Conservation (phyloP, 2,329 filamentous ascomycete species). For the Calonectria pseudoreteaudii region DNA sequence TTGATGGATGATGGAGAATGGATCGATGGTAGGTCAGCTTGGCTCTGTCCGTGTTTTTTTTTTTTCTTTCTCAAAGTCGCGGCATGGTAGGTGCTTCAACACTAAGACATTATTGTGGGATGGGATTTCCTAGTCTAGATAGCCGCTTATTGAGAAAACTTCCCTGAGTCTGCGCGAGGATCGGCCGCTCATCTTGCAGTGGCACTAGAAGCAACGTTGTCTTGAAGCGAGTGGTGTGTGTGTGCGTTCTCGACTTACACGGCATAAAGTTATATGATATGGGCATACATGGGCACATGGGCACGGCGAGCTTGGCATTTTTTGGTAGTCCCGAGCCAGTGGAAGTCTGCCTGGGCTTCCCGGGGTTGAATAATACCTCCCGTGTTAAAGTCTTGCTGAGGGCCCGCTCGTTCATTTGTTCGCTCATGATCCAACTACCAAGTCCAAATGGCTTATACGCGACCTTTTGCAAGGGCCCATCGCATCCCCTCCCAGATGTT, state of each 20-base stretch:
- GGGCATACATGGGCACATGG: not conserved
- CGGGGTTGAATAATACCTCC: not conserved
- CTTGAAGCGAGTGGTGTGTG: not conserved
- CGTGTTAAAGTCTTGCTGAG: not conserved
- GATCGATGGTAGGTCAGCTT: not conserved
- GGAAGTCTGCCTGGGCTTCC: not conserved
- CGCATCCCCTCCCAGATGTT: not conserved
- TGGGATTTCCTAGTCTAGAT: slow-evolving; percentile 1
- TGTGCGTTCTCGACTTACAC: not conserved
- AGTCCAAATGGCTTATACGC: not conserved
- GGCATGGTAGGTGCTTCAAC: not conserved
- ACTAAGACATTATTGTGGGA: not conserved
- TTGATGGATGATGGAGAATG: not conserved
- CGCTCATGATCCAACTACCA: not conserved
- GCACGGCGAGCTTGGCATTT: not conserved
- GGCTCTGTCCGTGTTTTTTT: not conserved
- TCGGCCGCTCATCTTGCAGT: slow-evolving; percentile 17
- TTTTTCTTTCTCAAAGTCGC: not conserved
- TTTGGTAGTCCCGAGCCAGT: not conserved
- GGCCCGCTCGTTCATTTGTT: slow-evolving; percentile 12
- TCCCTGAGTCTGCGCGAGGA: slow-evolving; percentile 8
- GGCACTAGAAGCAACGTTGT: not conserved
- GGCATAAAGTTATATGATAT: not conserved
- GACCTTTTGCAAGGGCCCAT: not conserved
- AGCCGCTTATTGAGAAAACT: not conserved